A percentile compares a stretch with the other conserved stretches of the same genome.
Conservation (phyloP, 495 filamentous ascomycete species). For the Lepraria neglecta region DNA sequence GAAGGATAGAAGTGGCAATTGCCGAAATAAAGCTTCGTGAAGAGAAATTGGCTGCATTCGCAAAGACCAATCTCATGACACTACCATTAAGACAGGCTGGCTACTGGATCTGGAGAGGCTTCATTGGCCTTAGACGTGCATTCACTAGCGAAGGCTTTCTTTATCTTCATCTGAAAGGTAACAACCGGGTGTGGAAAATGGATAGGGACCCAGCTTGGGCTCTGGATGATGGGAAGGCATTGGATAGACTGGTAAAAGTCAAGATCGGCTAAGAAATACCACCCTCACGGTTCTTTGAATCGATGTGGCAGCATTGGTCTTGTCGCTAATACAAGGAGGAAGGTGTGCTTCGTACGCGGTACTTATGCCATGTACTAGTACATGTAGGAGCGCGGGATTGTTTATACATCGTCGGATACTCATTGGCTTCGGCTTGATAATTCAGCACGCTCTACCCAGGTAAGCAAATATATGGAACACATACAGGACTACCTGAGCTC, state of each 20-base stretch:
- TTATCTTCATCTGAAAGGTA: slow-evolving; percentile 40
- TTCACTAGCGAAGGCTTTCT: slow-evolving; percentile 46
- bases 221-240: slow-evolving; percentile 26
- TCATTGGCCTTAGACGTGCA: slow-evolving; percentile 38
- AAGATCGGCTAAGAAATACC: slow-evolving; percentile 17
- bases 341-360: too few relatives aligned
- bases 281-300: too few relatives aligned
- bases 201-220: slow-evolving; percentile 25
- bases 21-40: slow-evolving; percentile 5
- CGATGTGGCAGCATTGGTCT: neutral
- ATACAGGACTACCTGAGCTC: too few relatives aligned
- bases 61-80: slow-evolving; percentile 34
- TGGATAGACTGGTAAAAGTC: slow-evolving; percentile 25
- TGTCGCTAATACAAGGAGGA: too few relatives aligned
- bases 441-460: too few relatives aligned
- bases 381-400: too few relatives aligned
- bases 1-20: slow-evolving; percentile 22
- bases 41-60: slow-evolving; percentile 15
- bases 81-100: slow-evolving; percentile 36
- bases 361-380: too few relatives aligned
- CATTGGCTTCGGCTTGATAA: too few relatives aligned
- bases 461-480: too few relatives aligned
- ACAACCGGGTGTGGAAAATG: slow-evolving; percentile 26
- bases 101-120: slow-evolving; percentile 34
- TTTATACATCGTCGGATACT: too few relatives aligned